Conservation (phyloP, 2,329 filamentous ascomycete genomes). For the Didymella lethalis region DNA sequence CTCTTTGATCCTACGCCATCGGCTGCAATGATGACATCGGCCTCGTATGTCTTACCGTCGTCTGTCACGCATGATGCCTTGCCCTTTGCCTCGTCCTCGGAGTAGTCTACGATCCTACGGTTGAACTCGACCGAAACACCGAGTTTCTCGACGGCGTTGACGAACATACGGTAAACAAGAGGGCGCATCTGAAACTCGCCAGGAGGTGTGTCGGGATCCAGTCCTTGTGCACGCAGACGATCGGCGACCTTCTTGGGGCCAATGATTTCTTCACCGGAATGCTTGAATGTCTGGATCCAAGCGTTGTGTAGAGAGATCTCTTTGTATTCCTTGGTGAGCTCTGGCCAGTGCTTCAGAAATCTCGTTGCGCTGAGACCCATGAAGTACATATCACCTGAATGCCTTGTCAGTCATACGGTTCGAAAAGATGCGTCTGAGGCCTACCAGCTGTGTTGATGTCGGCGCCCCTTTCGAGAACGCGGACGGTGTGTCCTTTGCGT, state of each 20-base stretch:
- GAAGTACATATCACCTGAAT: slow-evolving; percentile 65
- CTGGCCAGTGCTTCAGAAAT: slow-evolving; percentile 65
- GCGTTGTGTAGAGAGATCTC: slow-evolving; percentile 62
- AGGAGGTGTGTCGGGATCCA: slow-evolving; percentile 59
- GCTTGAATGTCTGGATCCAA: slow-evolving; percentile 65
- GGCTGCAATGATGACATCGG: slow-evolving; percentile 52
- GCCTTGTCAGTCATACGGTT: background rate
- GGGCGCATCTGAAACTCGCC: slow-evolving; percentile 65
- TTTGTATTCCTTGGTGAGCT: slow-evolving; percentile 61
- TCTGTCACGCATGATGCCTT: slow-evolving; percentile 49
- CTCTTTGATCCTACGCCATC: slow-evolving; percentile 57
- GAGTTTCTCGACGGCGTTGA: slow-evolving; percentile 57
- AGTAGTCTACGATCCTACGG: slow-evolving; percentile 54
- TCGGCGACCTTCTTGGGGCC: slow-evolving; percentile 60
- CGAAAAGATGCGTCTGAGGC: slow-evolving; percentile 7
- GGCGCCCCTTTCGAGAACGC: slow-evolving; percentile 54
- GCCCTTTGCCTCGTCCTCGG: slow-evolving; percentile 52
- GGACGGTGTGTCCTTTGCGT: slow-evolving; percentile 53
- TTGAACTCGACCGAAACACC: slow-evolving; percentile 56
- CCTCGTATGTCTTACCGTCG: slow-evolving; percentile 54
- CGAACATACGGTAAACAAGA: slow-evolving; percentile 64
- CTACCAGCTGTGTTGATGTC: slow-evolving; percentile 62
- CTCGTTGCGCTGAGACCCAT: slow-evolving; percentile 65
- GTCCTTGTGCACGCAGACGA: slow-evolving; percentile 56
- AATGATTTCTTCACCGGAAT: slow-evolving; percentile 60